Evolutionary conservation across 2,329 filamentous ascomycete genomes (phyloP), one percentile per base, ranked within the genome.

Genomic region (Trichophyton equinum): DNA sequence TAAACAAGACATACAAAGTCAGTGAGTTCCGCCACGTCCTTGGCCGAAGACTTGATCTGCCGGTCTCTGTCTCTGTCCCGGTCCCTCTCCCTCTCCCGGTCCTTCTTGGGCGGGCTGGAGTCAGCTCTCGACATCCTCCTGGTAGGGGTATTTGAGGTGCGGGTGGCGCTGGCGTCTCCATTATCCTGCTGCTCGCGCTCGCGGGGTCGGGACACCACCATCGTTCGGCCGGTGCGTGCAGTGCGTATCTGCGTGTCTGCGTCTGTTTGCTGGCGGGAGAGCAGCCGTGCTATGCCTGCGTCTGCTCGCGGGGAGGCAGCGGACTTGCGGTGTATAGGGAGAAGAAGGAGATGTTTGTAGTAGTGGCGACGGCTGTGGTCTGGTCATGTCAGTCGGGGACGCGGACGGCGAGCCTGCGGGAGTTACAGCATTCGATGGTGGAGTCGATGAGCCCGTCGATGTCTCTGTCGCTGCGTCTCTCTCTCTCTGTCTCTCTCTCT

Each of bases 11-110:
- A 62, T 74, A 77, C 75, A 67, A 75, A 79, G 65, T 79, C 77
- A 66, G 77, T 78, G 60, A 79, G 73, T 65, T 79, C 77, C 38
- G 77, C 74, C 62, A 78, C 76, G 73, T 79, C 77, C 64, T 81
- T 81, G 0, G 71, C 74, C 20, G 77, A 73, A 11, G 77, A 77
- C 61, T 77, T 82, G 30, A 76, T 74, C 67, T 77, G 74, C 65
- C 79, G 80, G 27, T 55, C 51, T 5, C 51, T n/a, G 25, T 36
- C 51, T 66, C 79, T 76, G 8, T 80, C 79, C 62, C 51, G 7
- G 25, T 55, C 51, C 66, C 79, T 76, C 7, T 80, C 79, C 33
- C 51, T 33, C 27, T 55, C 51, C 66, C 79, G 76, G 8, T 80
- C 79, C 62, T 72, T 72, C 62, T 76, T 76, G 2, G 74, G 72